Conservation (phyloP, 371 early-diverging fungal genomes). For the Synchytrium microbalum region DNA sequence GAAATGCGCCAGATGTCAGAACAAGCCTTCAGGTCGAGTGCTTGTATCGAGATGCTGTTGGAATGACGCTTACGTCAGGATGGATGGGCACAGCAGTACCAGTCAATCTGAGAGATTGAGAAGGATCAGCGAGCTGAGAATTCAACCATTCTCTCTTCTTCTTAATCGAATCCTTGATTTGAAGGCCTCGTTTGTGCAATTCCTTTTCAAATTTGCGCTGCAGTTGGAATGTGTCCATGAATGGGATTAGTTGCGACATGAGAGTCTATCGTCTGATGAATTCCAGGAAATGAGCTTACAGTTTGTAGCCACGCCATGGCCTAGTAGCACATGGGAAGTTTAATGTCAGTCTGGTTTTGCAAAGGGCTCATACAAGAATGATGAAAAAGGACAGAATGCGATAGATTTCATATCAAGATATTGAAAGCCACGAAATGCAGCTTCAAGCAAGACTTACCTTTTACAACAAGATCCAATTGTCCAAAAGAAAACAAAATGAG, state of each 20-base stretch:
- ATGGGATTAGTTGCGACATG: background rate
- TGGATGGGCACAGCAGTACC: background rate
- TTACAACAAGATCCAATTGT: too few species aligned
- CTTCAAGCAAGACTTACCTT: too few species aligned
- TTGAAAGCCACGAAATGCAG: too few species aligned
- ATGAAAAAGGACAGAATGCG: too few species aligned
- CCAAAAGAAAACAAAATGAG: too few species aligned
- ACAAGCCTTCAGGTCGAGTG: too few species aligned
- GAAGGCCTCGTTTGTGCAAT: background rate
- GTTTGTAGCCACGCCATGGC: background rate
- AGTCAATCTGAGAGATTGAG: background rate
- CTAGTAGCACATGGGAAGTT: too few species aligned
- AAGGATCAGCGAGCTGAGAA: background rate
- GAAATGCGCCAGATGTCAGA: too few species aligned
- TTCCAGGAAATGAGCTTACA: background rate
- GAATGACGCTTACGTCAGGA: background rate
- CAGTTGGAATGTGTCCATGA: too few species aligned
- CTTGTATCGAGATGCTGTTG: background rate
- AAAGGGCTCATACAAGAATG: too few species aligned
- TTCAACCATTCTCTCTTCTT: conserved; percentile 1
- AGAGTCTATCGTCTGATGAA: background rate
- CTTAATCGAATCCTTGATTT: background rate
- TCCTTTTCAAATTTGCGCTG: background rate
- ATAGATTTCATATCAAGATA: too few species aligned
- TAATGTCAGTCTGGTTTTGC: too few species aligned